phyloP scores from a whole-genome alignment of 108 stramenopile species.

The Conticribra weissflogii region DNA sequence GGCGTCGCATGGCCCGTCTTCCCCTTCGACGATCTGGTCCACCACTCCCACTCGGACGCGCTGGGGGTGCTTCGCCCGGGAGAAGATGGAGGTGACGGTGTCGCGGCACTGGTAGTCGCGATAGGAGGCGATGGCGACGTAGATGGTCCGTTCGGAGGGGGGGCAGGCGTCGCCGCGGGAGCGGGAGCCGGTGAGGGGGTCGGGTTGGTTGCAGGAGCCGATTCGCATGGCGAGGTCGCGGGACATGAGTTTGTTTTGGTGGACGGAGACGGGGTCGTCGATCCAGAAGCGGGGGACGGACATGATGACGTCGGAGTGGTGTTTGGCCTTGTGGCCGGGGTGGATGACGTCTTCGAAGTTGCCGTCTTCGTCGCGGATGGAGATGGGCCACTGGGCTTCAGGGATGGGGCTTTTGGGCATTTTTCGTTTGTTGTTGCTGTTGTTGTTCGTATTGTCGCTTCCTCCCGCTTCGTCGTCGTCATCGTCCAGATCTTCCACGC shows the following conservation, averaged over 20 bases:
- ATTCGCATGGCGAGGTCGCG: conserved; percentile 74
- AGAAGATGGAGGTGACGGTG: conserved; percentile 74
- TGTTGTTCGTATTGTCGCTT: not conserved
- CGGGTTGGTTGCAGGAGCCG: conserved; percentile 71
- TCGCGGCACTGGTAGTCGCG: conserved; percentile 79
- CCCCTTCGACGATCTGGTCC: conserved; percentile 83
- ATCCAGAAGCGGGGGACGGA: conserved; percentile 75
- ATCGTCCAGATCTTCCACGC: conserved; percentile 5
- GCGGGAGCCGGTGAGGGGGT: conserved; percentile 58
- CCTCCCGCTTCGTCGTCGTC: not conserved
- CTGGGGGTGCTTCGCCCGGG: conserved; percentile 61
- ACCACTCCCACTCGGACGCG: conserved; percentile 76
- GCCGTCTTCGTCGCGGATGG: conserved; percentile 61
- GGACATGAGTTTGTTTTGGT: conserved; percentile 65
- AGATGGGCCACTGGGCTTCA: conserved; percentile 67
- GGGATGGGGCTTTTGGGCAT: conserved; percentile 35
- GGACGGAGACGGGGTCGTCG: conserved; percentile 50
- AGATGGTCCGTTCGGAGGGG: conserved; percentile 68
- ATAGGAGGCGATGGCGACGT: conserved; percentile 82
- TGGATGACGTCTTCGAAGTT: conserved; percentile 69
- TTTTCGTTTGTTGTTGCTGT: not conserved
- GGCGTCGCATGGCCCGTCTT: conserved; percentile 76
- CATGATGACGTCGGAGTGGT: conserved; percentile 49
- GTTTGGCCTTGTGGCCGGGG: conserved; percentile 66
- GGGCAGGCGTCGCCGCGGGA: conserved; percentile 77